Evolutionary conservation across 352 stramenopile species (phyloP), one percentile per base, ranked within the genome.

Genomic region (Globisporangium recalcitrans): DNA sequence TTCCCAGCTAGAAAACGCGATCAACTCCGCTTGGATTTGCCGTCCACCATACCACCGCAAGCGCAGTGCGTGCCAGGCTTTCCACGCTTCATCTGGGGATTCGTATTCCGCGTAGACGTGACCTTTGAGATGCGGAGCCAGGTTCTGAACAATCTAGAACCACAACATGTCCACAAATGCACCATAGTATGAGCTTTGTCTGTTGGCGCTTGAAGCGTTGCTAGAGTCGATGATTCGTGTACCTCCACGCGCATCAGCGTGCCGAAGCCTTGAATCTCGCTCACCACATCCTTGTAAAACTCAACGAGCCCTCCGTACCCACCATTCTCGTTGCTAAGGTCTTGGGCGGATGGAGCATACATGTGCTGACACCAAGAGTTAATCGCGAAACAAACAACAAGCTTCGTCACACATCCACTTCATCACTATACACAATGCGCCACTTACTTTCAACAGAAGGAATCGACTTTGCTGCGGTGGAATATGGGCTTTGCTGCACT

Each of bases 41-140:
- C 24, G 54, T 1, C 64, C 64, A 4, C 26, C 64, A 47, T 70
- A 70, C 64, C 64, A 70, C 7, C 64, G 52, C 36, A 70, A 22
- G 6, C 60, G 64, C 29, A 70, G 26, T 8, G 32, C 64, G 27
- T 56, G 52, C 31, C 62, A 64, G 2, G 64, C 64, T 22, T 48
- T 60, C 31, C 36, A 60, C 13, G 64, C 65, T 3, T 63, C 44
- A 4, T 60, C 55, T 3, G 58, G 14, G 0, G 61, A 63, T 36
- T 57, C 36, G 34, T 59, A 75, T 52, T 75, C 69, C 13, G 58
- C 58, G 38, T 75, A 75, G 1, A 75, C 65, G 24, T 75, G 65
- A 2, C 69, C 69, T 10, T 31, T 46, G 26, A 75, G 52, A 36
- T 75, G 69, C 7, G 34, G 26, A 9, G 62, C 58, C 38, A 58